Evolutionary conservation across 805 yeast species (phyloP), one percentile per base, ranked within the genome.

Genomic region (Citeromyces matritensis): DNA sequence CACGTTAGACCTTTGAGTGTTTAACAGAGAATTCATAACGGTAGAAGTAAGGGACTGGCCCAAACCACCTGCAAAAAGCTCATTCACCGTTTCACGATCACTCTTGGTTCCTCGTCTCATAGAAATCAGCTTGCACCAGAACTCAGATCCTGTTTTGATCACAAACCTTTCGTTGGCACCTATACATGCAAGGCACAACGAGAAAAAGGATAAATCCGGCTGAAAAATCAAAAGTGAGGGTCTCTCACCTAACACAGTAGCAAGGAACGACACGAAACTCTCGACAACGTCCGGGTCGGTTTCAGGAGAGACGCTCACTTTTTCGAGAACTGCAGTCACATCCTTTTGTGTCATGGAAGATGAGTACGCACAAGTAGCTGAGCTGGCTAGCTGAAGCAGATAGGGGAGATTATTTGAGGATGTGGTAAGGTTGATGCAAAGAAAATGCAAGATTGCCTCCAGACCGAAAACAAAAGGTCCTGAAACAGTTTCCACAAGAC

Each of bases 401-500:
- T 49, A 55, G 4, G 72, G 65, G 15, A 66, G 49, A 1, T 67
- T 47, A 36, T 55, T 38, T 32, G 41, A 21, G 28, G 41, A 32
- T 43, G 51, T 31, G 44, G 37, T 31, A 29, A 47, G 37, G 57
- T 69, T 38, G 43, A 42, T 12, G 36, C 36, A 10, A 21, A 58
- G 58, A 37, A 57, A 70, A 37, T 52, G 48, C 19, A 70, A 34
- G 5, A 72, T 57, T 1, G 55, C 45, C 0, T 50, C 48, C 3
- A 58, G 36, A 0, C 55, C 51, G 35, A 79, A 64, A 7, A 66
- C 73, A 48, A 79, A 81, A 0, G 91, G 82, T 0, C 85, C 85
- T 12, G 66, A 58, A 4, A 70, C 48, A 3, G 58, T 47, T 42
- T 83, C 94, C 3, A 69, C 51, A 10, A 83, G 49, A 1, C 93